Evolutionary conservation across 2,329 filamentous ascomycete species (phyloP), one percentile per base, ranked within the genome.

Genomic region (Monosporascus cannonballus): DNA sequence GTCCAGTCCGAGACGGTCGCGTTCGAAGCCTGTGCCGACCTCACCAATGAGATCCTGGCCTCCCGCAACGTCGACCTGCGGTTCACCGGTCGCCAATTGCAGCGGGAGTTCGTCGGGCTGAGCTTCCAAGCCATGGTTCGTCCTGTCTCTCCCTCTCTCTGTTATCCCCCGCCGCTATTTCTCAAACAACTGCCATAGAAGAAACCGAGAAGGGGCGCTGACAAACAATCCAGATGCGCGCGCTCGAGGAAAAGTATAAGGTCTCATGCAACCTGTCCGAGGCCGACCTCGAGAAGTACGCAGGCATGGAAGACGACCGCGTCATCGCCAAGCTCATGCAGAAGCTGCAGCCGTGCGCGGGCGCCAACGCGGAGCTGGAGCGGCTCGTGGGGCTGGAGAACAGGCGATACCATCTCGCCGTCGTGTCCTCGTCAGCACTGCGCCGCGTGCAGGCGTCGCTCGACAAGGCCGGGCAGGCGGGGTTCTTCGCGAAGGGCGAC

Each of bases 1-100:
- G 90, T 94, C 69, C 84, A 94, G 64, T 95, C 90, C 51, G 92
- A 96, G 77, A 85, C 89, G 66, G 81, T 96, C 63, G 91, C 91
- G 68, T 96, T 96, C 71, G 89, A 93, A 74, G 91, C 89, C 61
- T 96, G 90, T 72, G 89, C 91, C 65, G 87, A 89, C 55, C 84
- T 96, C 59, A 87, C 90, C 77, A 96, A 96, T 75, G 78, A 90
- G 71, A 89, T 96, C 69, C 84, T 93, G 69, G 77, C 79, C 62
- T 79, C 80, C 65, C 79, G 86, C 66, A 74, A 78, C 63, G 76
- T 90, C 55, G 60, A 70, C 30, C 77, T 30, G 25, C 83, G 80
- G 67, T 96, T 95, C 77, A 91, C 88, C 4, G 87, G 87, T 65
- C 81, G 85, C 47, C 79, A 84, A 55, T 85, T 96, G 58, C 89